phyloP scores from a whole-genome alignment of 2,329 filamentous ascomycete genomes.

The Nothophoma quercina region DNA sequence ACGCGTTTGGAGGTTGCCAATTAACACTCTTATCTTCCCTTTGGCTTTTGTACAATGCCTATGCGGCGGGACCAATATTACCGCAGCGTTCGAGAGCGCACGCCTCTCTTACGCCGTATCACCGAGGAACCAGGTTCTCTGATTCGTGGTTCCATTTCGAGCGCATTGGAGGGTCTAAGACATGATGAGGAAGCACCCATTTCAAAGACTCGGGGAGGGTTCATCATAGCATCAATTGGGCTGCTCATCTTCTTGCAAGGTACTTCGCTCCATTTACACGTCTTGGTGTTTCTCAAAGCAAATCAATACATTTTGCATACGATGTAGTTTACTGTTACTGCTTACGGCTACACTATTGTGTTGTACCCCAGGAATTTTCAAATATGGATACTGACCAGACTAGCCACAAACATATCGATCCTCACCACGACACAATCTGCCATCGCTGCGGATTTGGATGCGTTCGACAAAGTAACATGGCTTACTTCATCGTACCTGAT shows the following conservation, averaged over 20 bases:
- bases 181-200: conserved; percentile 32
- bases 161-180: conserved; percentile 26
- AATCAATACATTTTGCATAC: too few relatives aligned
- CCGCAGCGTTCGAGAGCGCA: conserved; percentile 17
- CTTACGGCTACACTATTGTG: too few relatives aligned
- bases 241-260: conserved; percentile 68
- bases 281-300: too few relatives aligned
- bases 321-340: too few relatives aligned
- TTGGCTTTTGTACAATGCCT: conserved; percentile 8
- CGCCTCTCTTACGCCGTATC: conserved; percentile 15
- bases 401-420: conserved; percentile 76
- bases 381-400: conserved; percentile 28
- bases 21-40: background rate
- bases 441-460: conserved; percentile 77
- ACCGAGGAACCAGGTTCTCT: conserved; percentile 39
- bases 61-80: conserved; percentile 16
- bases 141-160: conserved; percentile 33
- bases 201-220: conserved; percentile 36
- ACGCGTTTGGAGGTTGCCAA: conserved; percentile 23
- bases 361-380: too few relatives aligned
- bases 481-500: conserved; percentile 78
- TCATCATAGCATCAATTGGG: conserved; percentile 63
- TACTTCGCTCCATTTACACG: conserved; percentile 28
- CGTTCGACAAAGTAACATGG: conserved; percentile 78
- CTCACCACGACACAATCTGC: conserved; percentile 81